Conservation (phyloP, 2,329 filamentous ascomycete genomes). For the Epicoccum sorghinum region DNA sequence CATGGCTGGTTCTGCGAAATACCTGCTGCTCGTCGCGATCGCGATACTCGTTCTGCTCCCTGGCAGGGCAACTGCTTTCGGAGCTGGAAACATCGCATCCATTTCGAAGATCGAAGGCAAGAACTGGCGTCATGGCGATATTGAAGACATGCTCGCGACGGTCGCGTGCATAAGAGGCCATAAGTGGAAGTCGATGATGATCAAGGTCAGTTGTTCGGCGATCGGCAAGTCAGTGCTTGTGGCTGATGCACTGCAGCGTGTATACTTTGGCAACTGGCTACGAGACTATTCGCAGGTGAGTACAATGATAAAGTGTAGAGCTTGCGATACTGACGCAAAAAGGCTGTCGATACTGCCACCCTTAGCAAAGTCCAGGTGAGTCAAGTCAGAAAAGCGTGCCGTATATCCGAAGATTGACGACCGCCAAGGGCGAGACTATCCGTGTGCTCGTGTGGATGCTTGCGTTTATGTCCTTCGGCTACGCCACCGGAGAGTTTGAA, state of each 20-base stretch:
- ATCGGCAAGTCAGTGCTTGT: conserved; percentile 1
- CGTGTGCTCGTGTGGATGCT: conserved; percentile 62
- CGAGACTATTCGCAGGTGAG: conserved; percentile 62
- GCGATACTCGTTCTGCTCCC: conserved; percentile 47
- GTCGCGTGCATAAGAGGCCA: conserved; percentile 53
- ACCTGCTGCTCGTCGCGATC: conserved; percentile 45
- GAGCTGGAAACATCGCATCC: conserved; percentile 54
- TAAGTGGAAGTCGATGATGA: conserved; percentile 54
- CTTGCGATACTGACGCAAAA: conserved; percentile 48
- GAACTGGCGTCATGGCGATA: conserved; percentile 61
- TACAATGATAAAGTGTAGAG: conserved; percentile 25
- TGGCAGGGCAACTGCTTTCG: conserved; percentile 50
- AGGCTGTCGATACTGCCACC: conserved; percentile 62
- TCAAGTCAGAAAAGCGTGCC: conserved; percentile 11
- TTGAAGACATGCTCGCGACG: conserved; percentile 58
- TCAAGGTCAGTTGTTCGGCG: conserved; percentile 40
- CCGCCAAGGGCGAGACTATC: conserved; percentile 56
- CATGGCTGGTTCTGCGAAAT: conserved; percentile 44
- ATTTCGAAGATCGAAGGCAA: conserved; percentile 52
- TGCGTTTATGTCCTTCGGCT: conserved; percentile 63
- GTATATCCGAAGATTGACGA: conserved; percentile 28
- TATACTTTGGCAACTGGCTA: conserved; percentile 55
- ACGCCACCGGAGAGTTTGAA: conserved; percentile 63
- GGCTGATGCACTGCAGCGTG: conserved; percentile 38
- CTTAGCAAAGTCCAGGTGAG: conserved; percentile 56